phyloP scores from a whole-genome alignment of 2,329 filamentous ascomycete genomes.

The Aspergillus fumigatiaffinis region DNA sequence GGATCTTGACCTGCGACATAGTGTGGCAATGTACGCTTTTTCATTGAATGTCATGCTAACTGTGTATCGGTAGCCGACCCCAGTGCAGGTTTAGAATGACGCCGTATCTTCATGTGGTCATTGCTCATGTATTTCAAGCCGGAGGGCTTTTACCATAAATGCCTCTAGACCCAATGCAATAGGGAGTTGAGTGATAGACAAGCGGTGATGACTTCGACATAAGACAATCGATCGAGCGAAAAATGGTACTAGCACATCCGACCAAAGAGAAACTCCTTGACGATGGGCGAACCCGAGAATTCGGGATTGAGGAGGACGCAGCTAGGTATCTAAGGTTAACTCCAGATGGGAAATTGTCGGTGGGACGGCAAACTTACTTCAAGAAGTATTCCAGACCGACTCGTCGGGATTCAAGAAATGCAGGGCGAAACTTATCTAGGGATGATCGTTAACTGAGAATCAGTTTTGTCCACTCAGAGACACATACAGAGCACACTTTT shows the following conservation, averaged over 20 bases:
- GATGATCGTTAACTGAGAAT: slow-evolving; percentile 7
- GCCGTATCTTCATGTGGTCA: not conserved
- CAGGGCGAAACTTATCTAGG: slow-evolving; percentile 65
- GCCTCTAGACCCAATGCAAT: not conserved
- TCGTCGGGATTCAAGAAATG: slow-evolving; percentile 80
- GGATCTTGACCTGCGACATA: not conserved
- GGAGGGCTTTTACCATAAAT: not conserved
- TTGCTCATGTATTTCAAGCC: not conserved
- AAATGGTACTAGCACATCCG: slow-evolving; percentile 21
- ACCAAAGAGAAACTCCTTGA: slow-evolving; percentile 83
- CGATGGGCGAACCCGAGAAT: slow-evolving; percentile 83
- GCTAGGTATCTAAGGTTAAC: slow-evolving; percentile 44
- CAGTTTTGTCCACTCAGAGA: not conserved
- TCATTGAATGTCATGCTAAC: not conserved
- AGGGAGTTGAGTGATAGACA: not conserved
- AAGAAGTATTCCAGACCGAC: slow-evolving; percentile 86
- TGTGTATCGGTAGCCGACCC: too few species aligned
- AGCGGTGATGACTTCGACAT: not conserved
- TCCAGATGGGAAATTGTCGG: not conserved
- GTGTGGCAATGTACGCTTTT: not conserved
- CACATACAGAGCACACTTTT: slow-evolving; percentile 81
- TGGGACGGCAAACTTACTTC: slow-evolving; percentile 60
- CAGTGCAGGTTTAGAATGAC: not conserved
- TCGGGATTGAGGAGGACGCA: slow-evolving; percentile 91
- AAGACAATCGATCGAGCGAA: not conserved